Evolutionary conservation across 352 stramenopile species (phyloP).

Genomic region (Globisporangium solare): DNA sequence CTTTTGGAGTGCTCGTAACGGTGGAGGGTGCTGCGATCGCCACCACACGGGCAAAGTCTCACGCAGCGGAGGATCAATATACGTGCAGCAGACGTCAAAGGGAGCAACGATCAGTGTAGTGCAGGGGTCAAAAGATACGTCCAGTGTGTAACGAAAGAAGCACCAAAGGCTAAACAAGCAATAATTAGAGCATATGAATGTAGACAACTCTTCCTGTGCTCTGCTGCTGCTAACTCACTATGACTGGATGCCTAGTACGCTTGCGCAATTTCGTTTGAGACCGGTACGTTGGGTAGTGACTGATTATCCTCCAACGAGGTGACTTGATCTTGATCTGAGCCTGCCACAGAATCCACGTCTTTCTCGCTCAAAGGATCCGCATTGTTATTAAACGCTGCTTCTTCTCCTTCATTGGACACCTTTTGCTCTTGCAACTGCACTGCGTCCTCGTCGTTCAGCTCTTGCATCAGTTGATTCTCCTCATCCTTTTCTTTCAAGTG

Average conservation of each 20-base stretch:
- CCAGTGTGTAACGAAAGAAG: not conserved
- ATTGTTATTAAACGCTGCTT: not conserved
- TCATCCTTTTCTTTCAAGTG: constrained; percentile 11
- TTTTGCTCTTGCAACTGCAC: not conserved
- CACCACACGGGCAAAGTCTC: constrained; percentile 50
- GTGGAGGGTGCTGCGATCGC: constrained; percentile 69
- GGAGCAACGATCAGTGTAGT: not conserved
- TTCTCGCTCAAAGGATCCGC: not conserved
- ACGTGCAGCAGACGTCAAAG: constrained; percentile 25
- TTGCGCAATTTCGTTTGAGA: constrained; percentile 14
- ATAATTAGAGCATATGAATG: constrained; percentile 7
- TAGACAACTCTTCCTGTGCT: not conserved
- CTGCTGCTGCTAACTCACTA: too few species aligned
- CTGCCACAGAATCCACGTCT: not conserved
- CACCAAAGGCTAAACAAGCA: not conserved
- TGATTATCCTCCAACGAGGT: not conserved
- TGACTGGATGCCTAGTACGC: constrained; percentile 8
- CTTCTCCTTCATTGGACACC: not conserved
- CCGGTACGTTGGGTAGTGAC: not conserved
- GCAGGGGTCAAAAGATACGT: not conserved
- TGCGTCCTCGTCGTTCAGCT: not conserved
- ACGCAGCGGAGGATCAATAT: constrained; percentile 59
- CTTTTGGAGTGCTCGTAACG: constrained; percentile 73
- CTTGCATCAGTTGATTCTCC: not conserved
- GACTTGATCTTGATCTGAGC: not conserved